Conservation (phyloP, 208 protist species). For the Acanthamoeba polyphaga region DNA sequence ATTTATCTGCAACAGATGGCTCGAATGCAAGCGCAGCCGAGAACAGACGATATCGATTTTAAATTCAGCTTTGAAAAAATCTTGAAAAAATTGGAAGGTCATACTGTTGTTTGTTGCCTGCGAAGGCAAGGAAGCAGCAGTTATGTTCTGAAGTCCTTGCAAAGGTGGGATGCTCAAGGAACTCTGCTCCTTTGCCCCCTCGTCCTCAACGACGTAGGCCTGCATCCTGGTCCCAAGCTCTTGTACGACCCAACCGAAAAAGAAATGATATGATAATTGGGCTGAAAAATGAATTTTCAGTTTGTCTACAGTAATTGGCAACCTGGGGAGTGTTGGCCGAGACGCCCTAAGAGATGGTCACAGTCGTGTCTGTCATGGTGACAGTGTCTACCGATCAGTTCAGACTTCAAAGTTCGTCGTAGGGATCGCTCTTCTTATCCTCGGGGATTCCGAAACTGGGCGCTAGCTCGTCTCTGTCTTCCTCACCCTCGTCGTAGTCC, state of each 20-base stretch:
- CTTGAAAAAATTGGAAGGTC: background rate
- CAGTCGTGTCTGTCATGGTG: too few relatives aligned
- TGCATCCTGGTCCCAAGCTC: background rate
- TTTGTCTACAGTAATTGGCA: background rate
- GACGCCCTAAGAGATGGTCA: too few relatives aligned
- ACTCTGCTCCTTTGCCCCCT: background rate
- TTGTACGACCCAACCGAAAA: background rate
- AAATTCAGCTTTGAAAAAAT: too few relatives aligned
- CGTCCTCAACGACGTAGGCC: constrained; percentile 23
- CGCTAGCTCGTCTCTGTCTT: background rate
- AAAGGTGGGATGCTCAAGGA: background rate
- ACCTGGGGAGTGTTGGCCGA: too few relatives aligned
- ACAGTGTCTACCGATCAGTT: too few relatives aligned
- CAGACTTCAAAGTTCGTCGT: background rate
- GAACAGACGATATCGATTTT: too few relatives aligned
- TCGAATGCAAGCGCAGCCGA: too few relatives aligned
- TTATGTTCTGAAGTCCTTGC: background rate
- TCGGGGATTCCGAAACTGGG: background rate
- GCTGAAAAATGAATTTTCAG: background rate
- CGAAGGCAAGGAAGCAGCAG: background rate
- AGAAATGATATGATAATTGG: background rate
- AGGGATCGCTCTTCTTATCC: background rate
- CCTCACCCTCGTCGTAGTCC: constrained; percentile 11
- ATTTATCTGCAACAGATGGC: too few relatives aligned
- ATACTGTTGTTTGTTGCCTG: background rate